A percentile compares a stretch with the other conserved stretches of the same genome.
These are phyloP conservation scores for Penicillium psychrofluorescens DNA, from an alignment of 495 filamentous ascomycete species.

Conservation along the genomic window DNA sequence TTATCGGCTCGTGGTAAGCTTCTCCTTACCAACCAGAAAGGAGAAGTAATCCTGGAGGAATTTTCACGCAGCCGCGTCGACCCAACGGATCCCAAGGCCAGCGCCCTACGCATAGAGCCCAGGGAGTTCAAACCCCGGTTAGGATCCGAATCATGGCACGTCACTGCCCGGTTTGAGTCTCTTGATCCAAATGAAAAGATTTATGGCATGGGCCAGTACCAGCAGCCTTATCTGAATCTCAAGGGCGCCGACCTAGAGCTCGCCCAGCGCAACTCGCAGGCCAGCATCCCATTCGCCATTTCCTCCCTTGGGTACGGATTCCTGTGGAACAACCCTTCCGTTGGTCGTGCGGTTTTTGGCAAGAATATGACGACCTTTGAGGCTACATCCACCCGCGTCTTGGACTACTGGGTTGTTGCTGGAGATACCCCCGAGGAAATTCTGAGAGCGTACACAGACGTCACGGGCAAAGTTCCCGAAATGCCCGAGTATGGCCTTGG, in stretches of 20 bases:
- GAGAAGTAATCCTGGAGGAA: no score
- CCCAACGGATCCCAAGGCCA: no score
- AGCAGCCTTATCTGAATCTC: constrained; percentile 47
- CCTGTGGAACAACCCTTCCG: constrained; percentile 51
- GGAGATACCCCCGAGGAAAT: constrained; percentile 46
- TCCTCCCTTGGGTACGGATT: constrained; percentile 50
- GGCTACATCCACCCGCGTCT: constrained; percentile 40
- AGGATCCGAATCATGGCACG: no score
- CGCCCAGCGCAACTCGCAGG: constrained; percentile 56
- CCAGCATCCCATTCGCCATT: constrained; percentile 46
- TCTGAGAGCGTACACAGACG: constrained; percentile 40
- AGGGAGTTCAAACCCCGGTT: no score
- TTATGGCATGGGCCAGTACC: constrained; percentile 59
- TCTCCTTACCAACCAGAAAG: no score
- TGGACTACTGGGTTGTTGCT: constrained; percentile 54
- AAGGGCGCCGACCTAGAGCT: constrained; percentile 51
- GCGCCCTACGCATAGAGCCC: no score
- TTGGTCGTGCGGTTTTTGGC: constrained; percentile 49
- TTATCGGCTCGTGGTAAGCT: no score
- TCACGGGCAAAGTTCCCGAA: constrained; percentile 48
- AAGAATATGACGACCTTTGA: constrained; percentile 54
- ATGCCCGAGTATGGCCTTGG: constrained; percentile 56
- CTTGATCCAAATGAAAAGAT: constrained; percentile 44
- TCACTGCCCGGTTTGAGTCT: constrained; percentile 37
- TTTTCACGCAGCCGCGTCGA: no score